Evolutionary conservation across 1,139 yeast species (phyloP), one percentile per base, ranked within the genome.

Genomic region (Pichia sp.): DNA sequence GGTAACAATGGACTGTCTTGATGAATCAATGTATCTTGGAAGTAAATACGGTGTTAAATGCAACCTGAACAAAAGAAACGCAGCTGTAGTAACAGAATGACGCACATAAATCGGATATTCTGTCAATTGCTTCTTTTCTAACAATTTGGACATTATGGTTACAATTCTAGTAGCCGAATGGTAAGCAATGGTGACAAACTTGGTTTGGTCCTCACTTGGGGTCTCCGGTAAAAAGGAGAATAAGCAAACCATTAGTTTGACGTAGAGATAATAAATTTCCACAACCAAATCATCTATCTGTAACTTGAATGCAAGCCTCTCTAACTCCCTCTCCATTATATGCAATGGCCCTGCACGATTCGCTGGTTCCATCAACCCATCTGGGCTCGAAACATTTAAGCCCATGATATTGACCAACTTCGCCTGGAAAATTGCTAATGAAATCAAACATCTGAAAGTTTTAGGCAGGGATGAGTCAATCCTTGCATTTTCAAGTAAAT

Each of bases 151-250:
- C 29, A 85, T 72, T 15, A 86, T 64, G 1, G 96, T 86, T 16
- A 87, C 75, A 29, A 86, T 76, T 43, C 91, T 67, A 0, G 96
- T 87, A 2, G 95, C 87, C 1, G 87, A 64, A 36, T 82, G 64
- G 54, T 85, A 87, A 0, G 94, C 94, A 27, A 77, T 74, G 30
- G 86, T 79, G 14, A 87, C 91, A 56, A 83, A 86, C 48, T 77
- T 78, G 0, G 86, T 82, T 58, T 85, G 96, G 58, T 84, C 94
- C 49, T 82, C 93, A 32, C 81, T 74, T 4, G 95, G 93, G 0
- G 95, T 84, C 12, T 85, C 94, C 1, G 96, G 96, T 40, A 88
- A 64, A 52, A 87, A 88, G 6, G 96, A 91, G 67, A 85, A 88
- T 45, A 91, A 77, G 55, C 94, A 85, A 37, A 88, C 72, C 75